Evolutionary conservation across 305 asterid genomes (phyloP).

Genomic region (Fraxinus sp.): DNA sequence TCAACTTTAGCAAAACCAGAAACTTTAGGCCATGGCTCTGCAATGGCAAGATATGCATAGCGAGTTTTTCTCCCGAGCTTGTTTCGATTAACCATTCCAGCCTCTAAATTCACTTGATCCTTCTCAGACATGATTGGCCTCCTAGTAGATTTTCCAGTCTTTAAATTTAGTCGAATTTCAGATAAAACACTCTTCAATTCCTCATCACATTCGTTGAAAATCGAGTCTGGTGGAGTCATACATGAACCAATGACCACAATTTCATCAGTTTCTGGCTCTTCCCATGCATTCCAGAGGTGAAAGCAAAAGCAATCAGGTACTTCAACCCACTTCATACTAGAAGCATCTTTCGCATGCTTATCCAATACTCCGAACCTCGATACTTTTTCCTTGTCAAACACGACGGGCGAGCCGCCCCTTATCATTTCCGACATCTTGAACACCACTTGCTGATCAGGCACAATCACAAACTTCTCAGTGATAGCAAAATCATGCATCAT

Average conservation of each 20-base stretch:
- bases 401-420: constrained; percentile 85
- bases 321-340: constrained; percentile 57
- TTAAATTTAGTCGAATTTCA: constrained; percentile 40
- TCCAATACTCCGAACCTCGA: constrained; percentile 69
- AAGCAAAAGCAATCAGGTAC: constrained; percentile 90
- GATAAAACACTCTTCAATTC: constrained; percentile 55
- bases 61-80: constrained; percentile 43
- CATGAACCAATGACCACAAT: constrained; percentile 88
- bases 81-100: constrained; percentile 52
- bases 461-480: constrained; percentile 62
- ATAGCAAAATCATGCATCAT: constrained; percentile 97
- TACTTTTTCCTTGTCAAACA: constrained; percentile 55
- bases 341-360: constrained; percentile 49
- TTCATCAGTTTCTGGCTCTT: constrained; percentile 73
- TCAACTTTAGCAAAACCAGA: constrained; percentile 52
- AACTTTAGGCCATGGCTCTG: constrained; percentile 58
- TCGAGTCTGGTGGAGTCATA: constrained; percentile 95
- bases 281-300: constrained; percentile 99
- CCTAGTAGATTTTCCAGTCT: constrained; percentile 36
- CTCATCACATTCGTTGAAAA: constrained; percentile 85
- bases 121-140: constrained; percentile 30
- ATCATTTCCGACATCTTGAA: constrained; percentile 87
- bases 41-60: constrained; percentile 49
- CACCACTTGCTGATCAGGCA: constrained; percentile 95
- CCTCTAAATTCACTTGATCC: constrained; percentile 44